Evolutionary conservation across 805 yeast species (phyloP).

Genomic region (Ogataea kodamae): DNA sequence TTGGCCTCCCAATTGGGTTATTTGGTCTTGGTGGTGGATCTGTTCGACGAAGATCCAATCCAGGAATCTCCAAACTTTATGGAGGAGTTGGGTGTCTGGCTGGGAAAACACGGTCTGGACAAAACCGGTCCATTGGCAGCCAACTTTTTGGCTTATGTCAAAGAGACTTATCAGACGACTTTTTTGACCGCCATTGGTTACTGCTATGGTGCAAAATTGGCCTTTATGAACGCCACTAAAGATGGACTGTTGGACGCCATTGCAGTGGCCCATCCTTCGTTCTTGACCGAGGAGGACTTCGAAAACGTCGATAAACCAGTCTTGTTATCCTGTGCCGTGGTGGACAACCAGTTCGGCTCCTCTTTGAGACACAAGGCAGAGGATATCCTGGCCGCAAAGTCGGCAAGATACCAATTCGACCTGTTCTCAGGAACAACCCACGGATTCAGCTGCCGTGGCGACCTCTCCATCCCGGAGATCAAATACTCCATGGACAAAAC

Average conservation of each 20-base stretch:
- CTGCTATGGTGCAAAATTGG: constrained; percentile 81
- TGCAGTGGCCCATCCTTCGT: constrained; percentile 84
- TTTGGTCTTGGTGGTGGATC: constrained; percentile 73
- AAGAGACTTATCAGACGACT: constrained; percentile 41
- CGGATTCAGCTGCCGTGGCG: constrained; percentile 83
- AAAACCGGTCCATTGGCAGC: constrained; percentile 47
- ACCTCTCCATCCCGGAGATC: constrained; percentile 47
- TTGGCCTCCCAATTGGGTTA: constrained; percentile 57
- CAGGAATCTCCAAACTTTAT: constrained; percentile 6
- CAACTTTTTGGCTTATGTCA: constrained; percentile 43
- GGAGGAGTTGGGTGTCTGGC: constrained; percentile 43
- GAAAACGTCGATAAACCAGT: constrained; percentile 57
- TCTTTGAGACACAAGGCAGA: constrained; percentile 65
- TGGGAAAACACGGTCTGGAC: constrained; percentile 33
- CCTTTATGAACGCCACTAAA: constrained; percentile 46
- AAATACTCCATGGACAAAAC: constrained; percentile 68
- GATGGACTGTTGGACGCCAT: constrained; percentile 45
- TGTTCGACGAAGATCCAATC: constrained; percentile 54
- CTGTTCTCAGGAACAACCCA: constrained; percentile 64
- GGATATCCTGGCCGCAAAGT: constrained; percentile 43
- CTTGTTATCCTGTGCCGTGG: constrained; percentile 71
- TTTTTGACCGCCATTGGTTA: constrained; percentile 65
- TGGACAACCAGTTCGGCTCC: constrained; percentile 56
- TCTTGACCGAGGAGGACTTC: constrained; percentile 55
- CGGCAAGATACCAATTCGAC: constrained; percentile 55